phyloP scores from a whole-genome alignment of 176 grass and related monocot genomes.

The Tillandsia fasciculata region DNA sequence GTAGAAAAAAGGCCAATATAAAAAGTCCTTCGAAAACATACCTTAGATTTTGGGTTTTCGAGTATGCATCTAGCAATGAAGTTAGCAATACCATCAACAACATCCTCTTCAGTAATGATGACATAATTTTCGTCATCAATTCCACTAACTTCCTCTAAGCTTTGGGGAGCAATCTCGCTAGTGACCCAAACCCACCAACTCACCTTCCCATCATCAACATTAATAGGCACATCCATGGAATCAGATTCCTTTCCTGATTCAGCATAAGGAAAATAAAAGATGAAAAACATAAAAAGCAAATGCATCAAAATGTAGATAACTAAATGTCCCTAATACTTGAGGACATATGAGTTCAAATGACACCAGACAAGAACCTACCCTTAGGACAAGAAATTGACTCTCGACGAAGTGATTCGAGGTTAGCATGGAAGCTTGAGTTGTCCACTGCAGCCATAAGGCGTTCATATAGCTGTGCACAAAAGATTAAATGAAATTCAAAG shows the following conservation, averaged over 20 bases:
- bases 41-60: constrained; percentile 86
- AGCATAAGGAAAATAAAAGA: constrained; percentile 4
- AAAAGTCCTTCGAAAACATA: constrained; percentile 21
- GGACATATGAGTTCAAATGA: constrained; percentile 34
- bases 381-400: constrained; percentile 20
- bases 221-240: constrained; percentile 36
- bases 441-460: constrained; percentile 54
- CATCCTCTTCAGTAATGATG: constrained; percentile 71
- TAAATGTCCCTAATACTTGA: constrained; percentile 3
- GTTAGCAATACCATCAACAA: constrained; percentile 72
- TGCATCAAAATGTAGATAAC: constrained; percentile 17
- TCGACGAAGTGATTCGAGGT: constrained; percentile 50
- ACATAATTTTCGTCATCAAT: constrained; percentile 94
- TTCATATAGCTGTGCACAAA: constrained; percentile 52
- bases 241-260: constrained; percentile 31
- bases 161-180: constrained; percentile 34
- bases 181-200: constrained; percentile 82
- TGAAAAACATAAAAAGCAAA: neutral
- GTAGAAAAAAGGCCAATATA: neutral
- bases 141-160: constrained; percentile 77
- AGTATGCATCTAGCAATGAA: constrained; percentile 90
- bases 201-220: constrained; percentile 47
- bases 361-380: constrained; percentile 17
- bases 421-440: constrained; percentile 49
- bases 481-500: constrained; percentile 11